Evolutionary conservation across 108 stramenopile species (phyloP).

Genomic region (Thalassiosira profunda): DNA sequence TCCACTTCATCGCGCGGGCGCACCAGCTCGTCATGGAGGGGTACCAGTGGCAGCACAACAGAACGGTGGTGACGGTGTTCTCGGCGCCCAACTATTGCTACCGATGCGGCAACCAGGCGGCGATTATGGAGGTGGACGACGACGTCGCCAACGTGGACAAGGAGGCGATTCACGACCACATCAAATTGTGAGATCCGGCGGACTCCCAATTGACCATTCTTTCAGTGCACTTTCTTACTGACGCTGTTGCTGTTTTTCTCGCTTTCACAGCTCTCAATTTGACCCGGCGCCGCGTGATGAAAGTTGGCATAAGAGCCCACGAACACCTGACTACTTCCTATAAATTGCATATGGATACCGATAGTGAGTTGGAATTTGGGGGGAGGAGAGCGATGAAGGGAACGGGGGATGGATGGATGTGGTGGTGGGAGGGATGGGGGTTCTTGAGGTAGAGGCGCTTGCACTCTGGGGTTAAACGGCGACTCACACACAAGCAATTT

Average conservation of each 20-base stretch:
- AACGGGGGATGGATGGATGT: neutral
- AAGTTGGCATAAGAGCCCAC: constrained; percentile 79
- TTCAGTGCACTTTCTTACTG: constrained; percentile 12
- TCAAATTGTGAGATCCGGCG: constrained; percentile 66
- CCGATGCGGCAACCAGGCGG: constrained; percentile 97
- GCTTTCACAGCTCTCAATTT: constrained; percentile 62
- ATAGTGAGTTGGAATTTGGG: neutral
- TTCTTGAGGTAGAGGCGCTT: neutral
- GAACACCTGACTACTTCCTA: constrained; percentile 87
- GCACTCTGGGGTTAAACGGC: neutral
- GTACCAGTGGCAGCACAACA: constrained; percentile 82
- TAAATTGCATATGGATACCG: constrained; percentile 30
- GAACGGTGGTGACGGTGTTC: constrained; percentile 96
- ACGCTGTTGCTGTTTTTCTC: constrained; percentile 3
- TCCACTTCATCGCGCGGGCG: constrained; percentile 92
- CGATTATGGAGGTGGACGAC: constrained; percentile 92
- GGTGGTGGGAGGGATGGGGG: neutral
- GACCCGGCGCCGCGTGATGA: constrained; percentile 84
- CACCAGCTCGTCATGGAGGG: constrained; percentile 99
- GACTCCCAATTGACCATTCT: neutral
- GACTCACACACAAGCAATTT: neutral
- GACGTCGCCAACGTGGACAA: constrained; percentile 58
- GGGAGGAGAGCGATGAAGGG: neutral
- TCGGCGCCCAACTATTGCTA: constrained; percentile 98
- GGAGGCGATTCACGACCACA: constrained; percentile 68